Percentiles rank a stretch among this genome's conserved stretches.
These are phyloP conservation scores for Calocybe gambosa DNA, from an alignment of 1,284 basidiomycete genomes.

Conservation along the genomic window DNA sequence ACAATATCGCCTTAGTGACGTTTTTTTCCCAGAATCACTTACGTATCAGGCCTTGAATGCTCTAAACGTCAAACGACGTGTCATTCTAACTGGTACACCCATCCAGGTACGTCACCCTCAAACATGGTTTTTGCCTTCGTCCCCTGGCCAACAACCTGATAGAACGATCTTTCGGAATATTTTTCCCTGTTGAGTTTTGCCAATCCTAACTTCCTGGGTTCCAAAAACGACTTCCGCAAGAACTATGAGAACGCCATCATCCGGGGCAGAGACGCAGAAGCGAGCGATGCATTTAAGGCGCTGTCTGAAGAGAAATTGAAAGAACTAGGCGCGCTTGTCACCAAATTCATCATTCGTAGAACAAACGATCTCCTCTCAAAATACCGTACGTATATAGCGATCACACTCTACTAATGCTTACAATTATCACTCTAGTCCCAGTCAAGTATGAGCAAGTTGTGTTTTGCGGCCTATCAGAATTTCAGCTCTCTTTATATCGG, in stretches of 20 bases:
- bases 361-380: conserved; percentile 98
- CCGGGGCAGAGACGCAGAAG: conserved; percentile 88
- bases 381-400: conserved; percentile 63
- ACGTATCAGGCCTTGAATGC: conserved; percentile 86
- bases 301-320: conserved; percentile 89
- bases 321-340: conserved; percentile 87
- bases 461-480: conserved; percentile 86
- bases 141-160: not conserved
- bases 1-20: not conserved
- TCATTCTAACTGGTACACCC: conserved; percentile 95
- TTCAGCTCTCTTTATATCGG: conserved; percentile 88
- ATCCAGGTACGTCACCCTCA: conserved; percentile 58
- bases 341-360: conserved; percentile 94
- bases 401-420: not conserved
- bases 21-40: conserved; percentile 55
- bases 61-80: conserved; percentile 88
- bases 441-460: conserved; percentile 99
- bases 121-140: not conserved
- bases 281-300: conserved; percentile 78
- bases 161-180: conserved; percentile 97
- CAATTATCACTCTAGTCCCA: conserved; percentile 57
- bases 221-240: conserved; percentile 91
- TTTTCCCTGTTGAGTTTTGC: conserved; percentile 96
- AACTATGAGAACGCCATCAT: conserved; percentile 96
- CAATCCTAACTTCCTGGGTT: conserved; percentile 93